Base-by-base conservation (phyloP, 257 asterid species). In the Sherardia arvensis region DNA sequence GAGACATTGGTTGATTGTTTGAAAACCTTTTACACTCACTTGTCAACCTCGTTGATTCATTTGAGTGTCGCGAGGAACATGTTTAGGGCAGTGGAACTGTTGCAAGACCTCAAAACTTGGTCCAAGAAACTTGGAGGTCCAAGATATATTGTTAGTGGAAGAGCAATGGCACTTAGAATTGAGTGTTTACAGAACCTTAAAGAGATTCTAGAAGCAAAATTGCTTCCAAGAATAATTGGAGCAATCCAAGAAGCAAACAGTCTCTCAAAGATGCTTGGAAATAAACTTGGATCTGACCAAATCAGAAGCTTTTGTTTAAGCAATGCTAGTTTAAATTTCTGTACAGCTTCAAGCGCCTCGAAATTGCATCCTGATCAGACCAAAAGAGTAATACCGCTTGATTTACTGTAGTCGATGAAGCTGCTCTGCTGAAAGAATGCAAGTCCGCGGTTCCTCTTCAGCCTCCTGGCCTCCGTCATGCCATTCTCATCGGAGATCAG, bases 401-500 rank as follows among this genome's bases (percentile, higher is more conserved):
- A 87, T 17, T 15, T 87, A 66, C 77, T 81, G 67, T 87, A 36
- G 75, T 90, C 23, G 97, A 90, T 71, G 97, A 90, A 79, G 97
- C 97, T 28, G 97, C 97, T 30, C 95, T 84, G 66, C 76, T 86
- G 25, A 86, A 89, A 70, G 95, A 89, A 72, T 87, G 95, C 21
- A 95, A 90, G 58, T 77, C 95, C 21, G 71, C 71, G 9, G 80
- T 90, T 17, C 87, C 97, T 1, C 76, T 90, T 62, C 97, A 81
- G 74, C 76, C 87, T 47, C 74, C 71, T 8, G 95, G 91, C 27
- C 62, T 81, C 32, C 82, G 78, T 34, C 91, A 90, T 71, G 94
- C 91, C 48, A 32, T 87, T 71, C n/a, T n/a, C n/a, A n/a, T n/a
- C n/a, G n/a, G n/a, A n/a, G n/a, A n/a, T n/a, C n/a, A n/a, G n/a